Percentiles rank a stretch among this genome's conserved stretches.
Evolutionary conservation across 352 stramenopile species (phyloP).

Genomic region (Globisporangium perplexum): DNA sequence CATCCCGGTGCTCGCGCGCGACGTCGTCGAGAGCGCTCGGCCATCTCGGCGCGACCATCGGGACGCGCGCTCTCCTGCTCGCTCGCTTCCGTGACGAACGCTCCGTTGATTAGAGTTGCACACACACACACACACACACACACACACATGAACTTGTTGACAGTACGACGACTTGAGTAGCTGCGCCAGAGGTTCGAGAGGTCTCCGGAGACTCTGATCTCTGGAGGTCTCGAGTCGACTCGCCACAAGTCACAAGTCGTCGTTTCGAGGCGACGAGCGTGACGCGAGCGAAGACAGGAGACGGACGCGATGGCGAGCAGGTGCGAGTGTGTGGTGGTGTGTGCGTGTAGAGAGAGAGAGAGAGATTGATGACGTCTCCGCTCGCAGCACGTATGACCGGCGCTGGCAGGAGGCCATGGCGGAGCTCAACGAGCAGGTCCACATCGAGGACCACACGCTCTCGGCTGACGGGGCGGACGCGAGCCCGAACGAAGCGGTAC

Average conservation of each 20-base stretch:
- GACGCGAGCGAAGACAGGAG: not conserved
- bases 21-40: no score
- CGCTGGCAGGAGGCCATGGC: constrained; percentile 91
- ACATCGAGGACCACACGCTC: constrained; percentile 84
- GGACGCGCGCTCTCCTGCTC: not conserved
- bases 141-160: not conserved
- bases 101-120: not conserved
- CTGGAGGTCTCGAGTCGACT: no score
- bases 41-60: constrained; percentile 1
- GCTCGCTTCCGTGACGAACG: not conserved
- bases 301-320: constrained; percentile 28
- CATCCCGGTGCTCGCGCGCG: no score
- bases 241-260: no score
- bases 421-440: constrained; percentile 91
- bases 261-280: no score
- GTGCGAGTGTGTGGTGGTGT: no score
- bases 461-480: constrained; percentile 29
- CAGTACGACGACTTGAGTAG: no score
- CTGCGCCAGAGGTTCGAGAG: no score
- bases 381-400: constrained; percentile 78
- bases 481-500: constrained; percentile 27
- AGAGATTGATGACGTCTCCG: not conserved
- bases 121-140: not conserved
- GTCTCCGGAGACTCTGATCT: no score
- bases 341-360: no score